phyloP scores from a whole-genome alignment of 2,329 filamentous ascomycete species.

The Pochonia chlamydosporia region DNA sequence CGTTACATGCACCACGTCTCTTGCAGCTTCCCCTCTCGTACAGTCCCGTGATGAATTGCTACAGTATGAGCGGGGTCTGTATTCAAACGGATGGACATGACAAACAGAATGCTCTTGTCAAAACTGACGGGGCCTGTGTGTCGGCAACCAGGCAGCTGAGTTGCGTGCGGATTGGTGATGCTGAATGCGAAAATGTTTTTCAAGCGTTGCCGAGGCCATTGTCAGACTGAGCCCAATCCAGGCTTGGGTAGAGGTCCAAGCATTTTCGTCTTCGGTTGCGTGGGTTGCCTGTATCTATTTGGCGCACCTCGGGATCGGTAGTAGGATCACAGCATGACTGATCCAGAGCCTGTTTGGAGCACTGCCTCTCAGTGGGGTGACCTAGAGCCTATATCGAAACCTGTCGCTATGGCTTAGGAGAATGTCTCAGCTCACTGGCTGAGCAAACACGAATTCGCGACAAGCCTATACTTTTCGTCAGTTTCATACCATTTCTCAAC shows the following conservation, averaged over 20 bases:
- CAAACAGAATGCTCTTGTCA: background rate
- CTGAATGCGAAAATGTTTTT: background rate
- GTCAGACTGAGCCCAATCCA: background rate
- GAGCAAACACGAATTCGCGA: conserved; percentile 31
- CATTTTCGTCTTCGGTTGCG: no score
- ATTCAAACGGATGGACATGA: background rate
- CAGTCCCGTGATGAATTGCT: background rate
- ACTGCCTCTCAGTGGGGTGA: no score
- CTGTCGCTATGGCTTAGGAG: no score
- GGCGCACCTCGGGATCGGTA: no score
- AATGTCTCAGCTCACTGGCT: conserved; percentile 1
- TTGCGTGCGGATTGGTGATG: background rate
- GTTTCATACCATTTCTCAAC: background rate
- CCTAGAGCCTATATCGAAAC: no score
- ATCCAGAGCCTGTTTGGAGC: no score
- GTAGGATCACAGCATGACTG: no score
- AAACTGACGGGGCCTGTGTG: background rate
- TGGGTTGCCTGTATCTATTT: no score
- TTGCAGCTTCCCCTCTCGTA: background rate
- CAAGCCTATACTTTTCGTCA: conserved; percentile 25
- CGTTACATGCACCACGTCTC: background rate
- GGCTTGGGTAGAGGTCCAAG: background rate
- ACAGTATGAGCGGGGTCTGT: background rate
- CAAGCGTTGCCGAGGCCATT: background rate
- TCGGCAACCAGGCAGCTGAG: background rate